phyloP scores from a whole-genome alignment of 495 filamentous ascomycete species.

The Elaphomyces granulatus region DNA sequence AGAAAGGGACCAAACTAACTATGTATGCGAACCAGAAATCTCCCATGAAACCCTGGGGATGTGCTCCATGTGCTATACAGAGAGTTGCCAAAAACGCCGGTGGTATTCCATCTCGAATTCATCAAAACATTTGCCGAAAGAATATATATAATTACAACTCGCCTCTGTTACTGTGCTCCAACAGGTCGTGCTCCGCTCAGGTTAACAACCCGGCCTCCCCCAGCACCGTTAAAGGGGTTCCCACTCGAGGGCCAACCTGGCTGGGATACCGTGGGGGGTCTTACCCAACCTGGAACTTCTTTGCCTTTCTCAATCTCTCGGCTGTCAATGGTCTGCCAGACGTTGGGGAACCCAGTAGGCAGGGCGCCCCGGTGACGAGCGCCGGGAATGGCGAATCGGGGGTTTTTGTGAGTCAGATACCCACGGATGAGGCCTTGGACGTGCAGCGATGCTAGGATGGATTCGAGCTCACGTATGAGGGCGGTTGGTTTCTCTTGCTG shows the following conservation, averaged over 20 bases:
- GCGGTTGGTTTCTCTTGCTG: constrained; percentile 34
- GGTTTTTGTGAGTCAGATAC: constrained; percentile 64
- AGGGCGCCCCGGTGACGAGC: constrained; percentile 48
- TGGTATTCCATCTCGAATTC: too few species aligned
- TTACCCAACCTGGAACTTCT: constrained; percentile 45
- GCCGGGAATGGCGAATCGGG: constrained; percentile 69
- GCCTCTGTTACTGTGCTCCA: constrained; percentile 24
- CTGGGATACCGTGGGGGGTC: constrained; percentile 14
- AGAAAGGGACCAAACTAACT: too few species aligned
- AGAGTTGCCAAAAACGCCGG: too few species aligned
- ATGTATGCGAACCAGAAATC: too few species aligned
- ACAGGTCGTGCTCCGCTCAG: constrained; percentile 37
- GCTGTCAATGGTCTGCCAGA: constrained; percentile 40
- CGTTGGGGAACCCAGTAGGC: constrained; percentile 46
- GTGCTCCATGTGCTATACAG: too few species aligned
- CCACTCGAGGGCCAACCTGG: neutral
- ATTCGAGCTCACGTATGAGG: constrained; percentile 57
- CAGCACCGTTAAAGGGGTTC: constrained; percentile 7
- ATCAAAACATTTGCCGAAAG: too few species aligned
- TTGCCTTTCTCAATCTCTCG: constrained; percentile 26
- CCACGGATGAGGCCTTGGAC: constrained; percentile 75
- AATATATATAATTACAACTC: too few species aligned
- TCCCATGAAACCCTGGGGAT: too few species aligned
- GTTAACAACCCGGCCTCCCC: constrained; percentile 38
- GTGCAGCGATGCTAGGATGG: constrained; percentile 58